Conservation (phyloP, 257 asterid species). For the Jasminum sambac region DNA sequence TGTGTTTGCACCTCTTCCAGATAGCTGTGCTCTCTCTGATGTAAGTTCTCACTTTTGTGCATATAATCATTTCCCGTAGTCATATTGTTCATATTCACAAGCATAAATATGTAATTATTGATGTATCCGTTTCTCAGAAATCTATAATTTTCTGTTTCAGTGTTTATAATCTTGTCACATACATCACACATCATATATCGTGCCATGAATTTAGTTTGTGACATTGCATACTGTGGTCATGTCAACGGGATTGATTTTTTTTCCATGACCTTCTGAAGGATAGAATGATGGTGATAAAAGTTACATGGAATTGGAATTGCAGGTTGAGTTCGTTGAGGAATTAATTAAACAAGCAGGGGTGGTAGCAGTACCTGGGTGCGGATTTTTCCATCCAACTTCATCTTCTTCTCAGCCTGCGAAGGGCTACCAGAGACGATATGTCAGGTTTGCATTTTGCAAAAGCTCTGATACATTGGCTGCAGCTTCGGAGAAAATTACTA, state of each 20-base stretch:
- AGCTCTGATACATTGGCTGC: slow-evolving; percentile 57
- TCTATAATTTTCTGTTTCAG: not conserved
- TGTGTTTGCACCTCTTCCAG: slow-evolving; percentile 73
- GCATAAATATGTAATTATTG: not conserved
- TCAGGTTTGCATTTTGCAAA: slow-evolving; percentile 91
- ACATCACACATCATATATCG: not conserved
- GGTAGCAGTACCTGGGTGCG: slow-evolving; percentile 90
- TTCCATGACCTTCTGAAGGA: not conserved
- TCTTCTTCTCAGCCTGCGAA: slow-evolving; percentile 22
- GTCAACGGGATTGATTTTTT: not conserved
- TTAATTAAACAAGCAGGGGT: slow-evolving; percentile 78
- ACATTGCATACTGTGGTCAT: not conserved
- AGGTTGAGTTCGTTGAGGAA: slow-evolving; percentile 80
- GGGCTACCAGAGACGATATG: slow-evolving; percentile 37
- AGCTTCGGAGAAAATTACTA: slow-evolving; percentile 55
- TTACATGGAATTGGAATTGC: slow-evolving; percentile 18
- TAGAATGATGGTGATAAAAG: not conserved
- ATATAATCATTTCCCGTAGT: too few relatives aligned
- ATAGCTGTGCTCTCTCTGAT: slow-evolving; percentile 65
- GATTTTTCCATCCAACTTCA: slow-evolving; percentile 55
- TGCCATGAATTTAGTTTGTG: not conserved
- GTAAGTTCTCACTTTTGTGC: slow-evolving; percentile 41
- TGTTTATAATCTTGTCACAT: not conserved
- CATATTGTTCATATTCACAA: not conserved
- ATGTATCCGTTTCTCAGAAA: not conserved